Evolutionary conservation across 78 protist species (phyloP), one percentile per base, ranked within the genome.

Genomic region (Isochrysis galbana): DNA sequence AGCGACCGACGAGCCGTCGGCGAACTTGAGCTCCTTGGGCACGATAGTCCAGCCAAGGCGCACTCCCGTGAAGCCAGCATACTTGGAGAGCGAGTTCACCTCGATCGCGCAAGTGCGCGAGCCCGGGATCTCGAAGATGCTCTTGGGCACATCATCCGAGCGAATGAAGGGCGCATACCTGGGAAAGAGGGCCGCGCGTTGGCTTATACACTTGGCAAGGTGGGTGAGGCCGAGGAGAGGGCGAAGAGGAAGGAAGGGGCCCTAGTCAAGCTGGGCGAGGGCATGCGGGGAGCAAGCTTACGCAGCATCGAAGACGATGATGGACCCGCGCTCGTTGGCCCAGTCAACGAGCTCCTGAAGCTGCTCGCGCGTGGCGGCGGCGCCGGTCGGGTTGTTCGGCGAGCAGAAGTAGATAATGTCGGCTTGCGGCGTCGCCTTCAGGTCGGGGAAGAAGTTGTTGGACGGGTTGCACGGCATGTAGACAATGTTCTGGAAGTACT

Each of bases 351-450:
- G 89, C 89, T 47, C 26, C n/a, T 0, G 10, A 29, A 84, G 89
- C 69, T 84, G 89, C 70, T 4, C 89, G 45, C n/a, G 5, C 21
- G 70, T n/a, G 45, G 89, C 89, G 34, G 69, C 70, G 44, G 89
- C 89, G 44, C 89, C 89, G 25, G 89, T 84, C 70, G 89, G 89
- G 89, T 84, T 84, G 89, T 84, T 84, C 22, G 89, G 89, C 42
- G 89, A 84, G 89, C 89, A 84, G 44, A 84, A 84, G 89, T 46
- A 84, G 89, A 84, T 19, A 17, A 84, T 29, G 89, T 84, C 89
- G 29, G 89, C 44, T 41, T 69, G 89, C 23, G 69, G 89, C 69
- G 44, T 26, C 26, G 1, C 2, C 17, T 0, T 0, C 46, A 84
- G 89, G 70, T 84, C 89, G 45, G 89, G 89, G 69, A 84, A 84